phyloP scores from a whole-genome alignment of 495 filamentous ascomycete genomes.

The Xylaria sp. region DNA sequence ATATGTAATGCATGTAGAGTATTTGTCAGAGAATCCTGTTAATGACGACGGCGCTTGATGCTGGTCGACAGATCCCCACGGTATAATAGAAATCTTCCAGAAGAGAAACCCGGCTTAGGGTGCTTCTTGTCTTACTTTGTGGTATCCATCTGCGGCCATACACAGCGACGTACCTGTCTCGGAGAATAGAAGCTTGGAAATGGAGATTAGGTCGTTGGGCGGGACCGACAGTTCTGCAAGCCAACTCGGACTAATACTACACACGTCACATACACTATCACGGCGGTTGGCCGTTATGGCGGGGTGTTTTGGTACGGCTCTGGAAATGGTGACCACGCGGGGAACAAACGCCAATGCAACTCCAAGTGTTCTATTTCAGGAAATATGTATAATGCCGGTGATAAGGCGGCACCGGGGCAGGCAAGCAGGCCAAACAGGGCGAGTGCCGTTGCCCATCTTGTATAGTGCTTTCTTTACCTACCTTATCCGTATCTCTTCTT shows the following conservation, averaged over 20 bases:
- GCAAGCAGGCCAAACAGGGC: slow-evolving; percentile 18
- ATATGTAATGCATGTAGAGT: slow-evolving; percentile 10
- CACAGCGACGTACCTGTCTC: not conserved
- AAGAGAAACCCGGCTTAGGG: slow-evolving; percentile 10
- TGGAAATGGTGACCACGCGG: slow-evolving; percentile 8
- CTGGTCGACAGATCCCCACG: slow-evolving; percentile 1
- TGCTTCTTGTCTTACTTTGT: not conserved
- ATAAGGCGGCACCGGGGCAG: slow-evolving; percentile 14
- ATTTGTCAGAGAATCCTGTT: slow-evolving; percentile 14
- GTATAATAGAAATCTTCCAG: slow-evolving; percentile 19
- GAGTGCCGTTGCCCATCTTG: not conserved
- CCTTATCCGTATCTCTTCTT: not conserved
- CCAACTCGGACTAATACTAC: slow-evolving; percentile 14
- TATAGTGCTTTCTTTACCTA: not conserved
- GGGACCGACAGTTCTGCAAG: slow-evolving; percentile 21
- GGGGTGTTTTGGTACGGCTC: slow-evolving; percentile 7
- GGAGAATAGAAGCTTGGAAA: slow-evolving; percentile 9
- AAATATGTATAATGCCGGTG: slow-evolving; percentile 18
- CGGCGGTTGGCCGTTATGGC: slow-evolving; percentile 13
- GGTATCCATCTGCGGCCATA: slow-evolving; percentile 8
- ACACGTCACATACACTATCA: slow-evolving; percentile 22
- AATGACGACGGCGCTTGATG: not conserved
- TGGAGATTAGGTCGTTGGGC: slow-evolving; percentile 14
- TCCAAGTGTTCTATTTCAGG: slow-evolving; percentile 24
- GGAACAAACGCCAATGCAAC: slow-evolving; percentile 22